Evolutionary conservation across 495 filamentous ascomycete species (phyloP).

Genomic region (Hyaloscypha variabilis): DNA sequence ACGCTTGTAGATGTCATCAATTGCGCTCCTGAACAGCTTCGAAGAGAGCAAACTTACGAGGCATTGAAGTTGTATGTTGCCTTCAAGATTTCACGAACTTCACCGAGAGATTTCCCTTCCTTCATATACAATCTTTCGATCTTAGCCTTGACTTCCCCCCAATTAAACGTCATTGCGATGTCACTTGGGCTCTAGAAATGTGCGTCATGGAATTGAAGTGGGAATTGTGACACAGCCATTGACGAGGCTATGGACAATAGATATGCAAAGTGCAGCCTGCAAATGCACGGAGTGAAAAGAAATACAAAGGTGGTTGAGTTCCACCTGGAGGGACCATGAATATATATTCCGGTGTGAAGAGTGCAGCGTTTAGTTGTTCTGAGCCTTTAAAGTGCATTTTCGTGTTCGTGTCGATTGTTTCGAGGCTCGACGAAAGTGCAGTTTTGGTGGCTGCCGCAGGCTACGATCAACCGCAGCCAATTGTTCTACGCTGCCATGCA

Average conservation of each 20-base stretch:
- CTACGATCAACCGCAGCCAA: too few relatives aligned
- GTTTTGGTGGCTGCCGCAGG: not conserved
- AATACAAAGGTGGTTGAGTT: too few relatives aligned
- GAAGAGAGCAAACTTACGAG: constrained; percentile 5
- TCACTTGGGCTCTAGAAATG: not conserved
- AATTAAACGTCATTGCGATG: constrained; percentile 14
- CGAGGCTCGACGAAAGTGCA: not conserved
- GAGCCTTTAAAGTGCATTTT: not conserved
- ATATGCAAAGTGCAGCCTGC: too few relatives aligned
- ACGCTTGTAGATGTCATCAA: not conserved
- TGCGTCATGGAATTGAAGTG: not conserved
- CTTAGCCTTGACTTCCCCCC: constrained; percentile 8
- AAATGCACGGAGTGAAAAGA: too few relatives aligned
- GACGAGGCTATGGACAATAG: not conserved
- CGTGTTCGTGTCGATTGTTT: not conserved
- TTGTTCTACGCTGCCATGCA: too few relatives aligned
- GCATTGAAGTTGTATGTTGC: constrained; percentile 3
- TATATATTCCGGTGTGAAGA: not conserved
- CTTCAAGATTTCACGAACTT: constrained; percentile 8
- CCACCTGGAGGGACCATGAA: too few relatives aligned
- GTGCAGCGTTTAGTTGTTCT: not conserved
- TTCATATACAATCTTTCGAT: constrained; percentile 10
- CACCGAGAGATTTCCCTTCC: constrained; percentile 8
- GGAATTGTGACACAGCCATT: not conserved
- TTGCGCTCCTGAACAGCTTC: not conserved